Base-by-base conservation (phyloP, 2,329 filamentous ascomycete genomes). In the Cladosporium phlei region DNA sequence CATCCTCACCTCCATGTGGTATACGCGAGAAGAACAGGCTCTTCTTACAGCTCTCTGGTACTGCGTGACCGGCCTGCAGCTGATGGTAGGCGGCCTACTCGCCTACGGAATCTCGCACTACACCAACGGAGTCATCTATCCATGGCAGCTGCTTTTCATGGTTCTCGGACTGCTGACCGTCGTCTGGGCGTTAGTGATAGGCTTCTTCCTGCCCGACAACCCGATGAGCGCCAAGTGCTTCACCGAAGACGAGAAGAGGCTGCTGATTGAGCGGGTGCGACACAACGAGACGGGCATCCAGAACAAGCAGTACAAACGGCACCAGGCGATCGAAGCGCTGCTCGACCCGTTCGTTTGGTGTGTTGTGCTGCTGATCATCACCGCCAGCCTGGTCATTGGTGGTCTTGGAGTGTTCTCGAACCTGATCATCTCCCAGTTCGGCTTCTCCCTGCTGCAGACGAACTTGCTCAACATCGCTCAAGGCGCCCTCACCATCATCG, bases 381-480 rank as follows among this genome's bases (percentile, higher is more conserved):
- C 79, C 64, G 88, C 85, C 0, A 88, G 83, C 0, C 69, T 89
- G 1, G 85, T 85, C 0, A 88, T 83, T 0, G 81, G 78, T 16
- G 85, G 85, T 0, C 74, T 89, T 0, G 84, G 85, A 6, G 80
- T 79, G 0, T 89, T 88, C 59, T 80, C 82, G 43, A 83, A 83
- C 52, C 83, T 89, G 55, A 84, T 90, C 56, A 86, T 89, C 64
- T 77, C 74, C 46, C 71, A 73, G n/a, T 81, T 89, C 49, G 68
- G 82, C 0, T 89, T 88, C 58, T 74, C 68, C 1, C 68, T 71
- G 0, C 69, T 88, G 5, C 68, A 89, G 63, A 87, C 84, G 0
- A 85, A 88, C 65, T 69, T 90, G 1, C 69, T 89, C 16, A 77
- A 83, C 28, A 88, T 88, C 82, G 84, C 88, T 0, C 69, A 87